phyloP scores from a whole-genome alignment of 768 basidiomycete genomes.

The Termitomyces heimii region DNA sequence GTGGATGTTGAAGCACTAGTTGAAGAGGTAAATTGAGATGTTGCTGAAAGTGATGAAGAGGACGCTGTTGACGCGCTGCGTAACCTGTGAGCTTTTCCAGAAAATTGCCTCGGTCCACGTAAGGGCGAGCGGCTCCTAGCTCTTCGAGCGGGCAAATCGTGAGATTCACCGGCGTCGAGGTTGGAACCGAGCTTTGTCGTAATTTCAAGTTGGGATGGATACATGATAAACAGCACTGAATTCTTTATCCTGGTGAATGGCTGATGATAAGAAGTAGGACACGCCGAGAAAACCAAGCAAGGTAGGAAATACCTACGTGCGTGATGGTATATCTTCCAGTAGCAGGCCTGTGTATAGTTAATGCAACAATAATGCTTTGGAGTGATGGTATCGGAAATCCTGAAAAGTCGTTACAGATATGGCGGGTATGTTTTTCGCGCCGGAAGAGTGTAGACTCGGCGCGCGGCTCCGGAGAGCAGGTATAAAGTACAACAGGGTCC shows the following conservation, averaged over 20 bases:
- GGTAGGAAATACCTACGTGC: constrained; percentile 2
- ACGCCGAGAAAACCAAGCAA: background rate
- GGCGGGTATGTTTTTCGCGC: constrained; percentile 10
- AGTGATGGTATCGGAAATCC: constrained; percentile 2
- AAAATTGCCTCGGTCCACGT: constrained; percentile 26
- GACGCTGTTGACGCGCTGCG: constrained; percentile 55
- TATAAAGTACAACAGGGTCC: constrained; percentile 5
- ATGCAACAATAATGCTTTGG: background rate
- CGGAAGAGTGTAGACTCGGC: background rate
- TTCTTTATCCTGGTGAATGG: background rate
- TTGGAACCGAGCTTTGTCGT: constrained; percentile 35
- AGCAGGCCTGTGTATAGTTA: constrained; percentile 1
- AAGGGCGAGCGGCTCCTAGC: constrained; percentile 23
- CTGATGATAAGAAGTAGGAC: background rate
- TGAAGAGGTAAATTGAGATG: constrained; percentile 49
- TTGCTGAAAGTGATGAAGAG: constrained; percentile 46
- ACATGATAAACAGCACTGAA: constrained; percentile 27
- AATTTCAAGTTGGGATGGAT: constrained; percentile 40
- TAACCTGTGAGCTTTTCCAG: constrained; percentile 24
- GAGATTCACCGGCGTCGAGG: constrained; percentile 25
- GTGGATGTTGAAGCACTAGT: constrained; percentile 51
- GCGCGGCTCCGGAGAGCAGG: background rate
- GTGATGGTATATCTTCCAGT: constrained; percentile 4
- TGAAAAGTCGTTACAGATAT: constrained; percentile 5
- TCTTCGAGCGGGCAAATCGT: constrained; percentile 20